phyloP scores from a whole-genome alignment of 1,284 basidiomycete genomes.

The Melampsora larici-populina region DNA sequence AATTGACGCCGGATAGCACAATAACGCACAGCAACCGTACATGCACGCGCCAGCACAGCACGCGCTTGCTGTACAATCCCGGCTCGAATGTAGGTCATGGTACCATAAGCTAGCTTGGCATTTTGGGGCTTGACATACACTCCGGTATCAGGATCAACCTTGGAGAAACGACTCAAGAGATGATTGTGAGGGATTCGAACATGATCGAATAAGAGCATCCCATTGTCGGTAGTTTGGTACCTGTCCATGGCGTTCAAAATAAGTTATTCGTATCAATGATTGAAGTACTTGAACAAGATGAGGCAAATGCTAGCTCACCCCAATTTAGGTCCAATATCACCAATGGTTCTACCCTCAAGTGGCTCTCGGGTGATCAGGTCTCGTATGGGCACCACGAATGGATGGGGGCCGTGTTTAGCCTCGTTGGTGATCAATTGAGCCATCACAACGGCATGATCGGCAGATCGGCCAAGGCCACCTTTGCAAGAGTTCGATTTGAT shows the following conservation, averaged over 20 bases:
- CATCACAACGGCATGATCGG: conserved; percentile 55
- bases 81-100: conserved; percentile 53
- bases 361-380: conserved; percentile 54
- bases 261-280: neutral
- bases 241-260: conserved; percentile 44
- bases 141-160: conserved; percentile 51
- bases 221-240: conserved; percentile 54
- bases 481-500: neutral
- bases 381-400: conserved; percentile 54
- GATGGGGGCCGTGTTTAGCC: conserved; percentile 51
- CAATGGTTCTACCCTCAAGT: conserved; percentile 52
- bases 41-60: conserved; percentile 53
- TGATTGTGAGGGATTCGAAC: conserved; percentile 54
- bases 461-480: conserved; percentile 53
- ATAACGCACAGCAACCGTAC: conserved; percentile 54
- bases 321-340: conserved; percentile 54
- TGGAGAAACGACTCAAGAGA: conserved; percentile 53
- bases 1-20: conserved; percentile 55
- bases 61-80: conserved; percentile 53
- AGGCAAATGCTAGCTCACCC: neutral
- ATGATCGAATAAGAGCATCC: conserved; percentile 45
- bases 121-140: conserved; percentile 48
- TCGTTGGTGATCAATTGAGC: conserved; percentile 53
- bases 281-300: neutral
- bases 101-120: conserved; percentile 50